These are phyloP conservation scores for Rhizoclosmatium globosum DNA, from an alignment of 192 early-diverging fungal species.

Conservation along the genomic window DNA sequence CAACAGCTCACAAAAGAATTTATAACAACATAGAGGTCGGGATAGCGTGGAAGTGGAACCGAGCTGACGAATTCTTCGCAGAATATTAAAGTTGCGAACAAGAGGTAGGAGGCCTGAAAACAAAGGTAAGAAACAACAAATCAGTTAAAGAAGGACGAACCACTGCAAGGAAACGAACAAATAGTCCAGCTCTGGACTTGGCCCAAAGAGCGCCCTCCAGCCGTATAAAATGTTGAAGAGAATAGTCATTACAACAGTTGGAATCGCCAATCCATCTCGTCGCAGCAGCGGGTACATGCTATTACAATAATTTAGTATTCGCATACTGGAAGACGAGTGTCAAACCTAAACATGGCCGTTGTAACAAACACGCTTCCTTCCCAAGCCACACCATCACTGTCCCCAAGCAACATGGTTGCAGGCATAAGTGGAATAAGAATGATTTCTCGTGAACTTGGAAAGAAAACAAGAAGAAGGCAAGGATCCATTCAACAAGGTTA, in stretches of 20 bases:
- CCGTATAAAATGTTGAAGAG: conserved; percentile 56
- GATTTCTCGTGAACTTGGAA: conserved; percentile 99
- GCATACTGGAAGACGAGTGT: neutral
- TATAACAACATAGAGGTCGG: conserved; percentile 82
- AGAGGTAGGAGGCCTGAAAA: conserved; percentile 49
- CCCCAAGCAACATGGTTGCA: conserved; percentile 74
- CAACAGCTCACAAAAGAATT: conserved; percentile 77
- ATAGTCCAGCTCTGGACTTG: neutral
- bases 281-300: conserved; percentile 91
- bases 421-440: conserved; percentile 88
- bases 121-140: conserved; percentile 10
- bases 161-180: conserved; percentile 18
- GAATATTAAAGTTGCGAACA: conserved; percentile 66
- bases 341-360: conserved; percentile 80
- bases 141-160: conserved; percentile 27
- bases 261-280: conserved; percentile 74
- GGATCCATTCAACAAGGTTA: conserved; percentile 76
- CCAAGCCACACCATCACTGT: conserved; percentile 37
- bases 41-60: conserved; percentile 70
- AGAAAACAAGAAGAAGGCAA: conserved; percentile 95
- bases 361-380: conserved; percentile 67
- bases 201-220: neutral
- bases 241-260: conserved; percentile 72
- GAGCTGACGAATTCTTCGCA: conserved; percentile 61
- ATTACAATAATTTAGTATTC: neutral